Base-by-base conservation (phyloP, 2,329 filamentous ascomycete genomes). In the Fusarium lyarnte region DNA sequence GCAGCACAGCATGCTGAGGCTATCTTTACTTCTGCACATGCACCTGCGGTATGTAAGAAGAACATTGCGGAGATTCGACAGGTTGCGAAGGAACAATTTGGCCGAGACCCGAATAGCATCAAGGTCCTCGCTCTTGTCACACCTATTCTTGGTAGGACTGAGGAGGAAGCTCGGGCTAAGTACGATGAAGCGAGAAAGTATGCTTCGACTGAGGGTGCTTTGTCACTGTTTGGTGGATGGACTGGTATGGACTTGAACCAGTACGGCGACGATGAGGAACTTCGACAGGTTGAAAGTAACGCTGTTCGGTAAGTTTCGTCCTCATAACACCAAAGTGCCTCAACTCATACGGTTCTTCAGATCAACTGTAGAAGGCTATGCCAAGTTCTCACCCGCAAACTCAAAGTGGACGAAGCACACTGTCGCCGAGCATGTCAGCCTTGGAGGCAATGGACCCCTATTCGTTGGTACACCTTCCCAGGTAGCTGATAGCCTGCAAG, bases 161-260 rank as follows among this genome's bases (percentile, higher is more conserved):
- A 92, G 70, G 89, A 90, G 63, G 91, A 92, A 77, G 92, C 92
- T 0, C 81, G 85, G 64, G 87, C 85, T 11, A 93, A 93, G 80
- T 88, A 91, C 57, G 81, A 84, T 1, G 89, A 92, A 9, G 90
- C 89, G 66, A 84, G 86, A 14, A 85, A 86, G 61, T 89, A 92
- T 75, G 92, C 90, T 3, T 86, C 84, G 5, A 80, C 81, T 39
- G 92, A 87, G 72, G 92, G 92, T 5, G 92, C 91, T 0, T 78
- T 93, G 63, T 90, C 91, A 3, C 80, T 94, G 23, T 94, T 94
- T 74, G 91, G 91, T 25, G 92, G 92, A 3, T 94, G 92, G 91
- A 93, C 92, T 0, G 92, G 86, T 5, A 86, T 87, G 29, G 85
- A 87, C 58, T 73, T 87, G 19, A 82, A 85, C 36, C 83, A 87